phyloP scores from a whole-genome alignment of 2,329 filamentous ascomycete genomes.

The Ustilaginoidea virens region DNA sequence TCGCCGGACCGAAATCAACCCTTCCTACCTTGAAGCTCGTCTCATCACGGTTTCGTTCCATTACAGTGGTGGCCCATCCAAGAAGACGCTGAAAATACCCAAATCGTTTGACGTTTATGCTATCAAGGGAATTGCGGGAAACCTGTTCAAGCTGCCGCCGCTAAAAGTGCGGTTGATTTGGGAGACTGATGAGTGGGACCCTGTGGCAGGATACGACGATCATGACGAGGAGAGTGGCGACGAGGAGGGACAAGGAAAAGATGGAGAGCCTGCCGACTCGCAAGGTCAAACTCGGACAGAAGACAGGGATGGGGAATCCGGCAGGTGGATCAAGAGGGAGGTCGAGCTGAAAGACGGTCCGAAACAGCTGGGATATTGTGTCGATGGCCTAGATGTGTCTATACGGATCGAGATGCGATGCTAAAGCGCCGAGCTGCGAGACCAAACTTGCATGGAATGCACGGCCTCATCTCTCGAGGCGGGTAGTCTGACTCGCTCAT shows the following conservation, averaged over 20 bases:
- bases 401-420: slow-evolving; percentile 55
- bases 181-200: slow-evolving; percentile 88
- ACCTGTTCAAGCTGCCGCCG: slow-evolving; percentile 50
- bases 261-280: slow-evolving; percentile 13
- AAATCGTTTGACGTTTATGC: slow-evolving; percentile 67
- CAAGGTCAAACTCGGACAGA: slow-evolving; percentile 6
- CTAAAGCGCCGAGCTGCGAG: too few relatives aligned
- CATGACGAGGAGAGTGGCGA: slow-evolving; percentile 39
- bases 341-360: slow-evolving; percentile 68
- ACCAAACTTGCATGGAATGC: slow-evolving; percentile 1
- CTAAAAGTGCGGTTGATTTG: slow-evolving; percentile 55
- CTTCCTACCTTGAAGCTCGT: slow-evolving; percentile 68
- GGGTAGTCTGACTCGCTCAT: too few relatives aligned
- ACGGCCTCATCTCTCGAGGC: not conserved
- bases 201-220: slow-evolving; percentile 47
- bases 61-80: slow-evolving; percentile 10
- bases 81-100: slow-evolving; percentile 42
- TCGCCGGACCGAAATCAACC: slow-evolving; percentile 45
- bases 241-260: slow-evolving; percentile 24
- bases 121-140: slow-evolving; percentile 63
- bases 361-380: slow-evolving; percentile 66
- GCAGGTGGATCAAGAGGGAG: slow-evolving; percentile 60
- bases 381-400: slow-evolving; percentile 56
- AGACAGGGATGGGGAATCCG: slow-evolving; percentile 19
- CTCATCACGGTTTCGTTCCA: slow-evolving; percentile 50